Base-by-base conservation (phyloP, 192 early-diverging fungal species). In the Coemansia sp. region DNA sequence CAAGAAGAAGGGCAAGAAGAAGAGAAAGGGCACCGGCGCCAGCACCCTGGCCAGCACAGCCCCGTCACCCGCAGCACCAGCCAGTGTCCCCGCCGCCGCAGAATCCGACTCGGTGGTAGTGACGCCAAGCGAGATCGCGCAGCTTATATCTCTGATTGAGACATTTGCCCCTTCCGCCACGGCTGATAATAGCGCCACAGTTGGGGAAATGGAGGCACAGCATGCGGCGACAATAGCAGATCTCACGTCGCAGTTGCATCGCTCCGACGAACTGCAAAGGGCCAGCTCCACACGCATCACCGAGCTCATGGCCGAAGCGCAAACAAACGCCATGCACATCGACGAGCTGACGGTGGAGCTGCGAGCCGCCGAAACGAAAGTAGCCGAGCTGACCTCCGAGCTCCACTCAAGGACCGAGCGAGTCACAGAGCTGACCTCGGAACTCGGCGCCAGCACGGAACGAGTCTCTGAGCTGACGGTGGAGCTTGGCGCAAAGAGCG, bases 1-100 rank as follows among this genome's bases (percentile, higher is more conserved):
- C 44, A 77, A 73, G 70, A 75, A 73, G 53, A 68, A 66, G 37
- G 62, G 61, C 42, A 81, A 81, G 51, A 76, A 73, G 67, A 76
- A 74, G 59, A 24, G 79, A 27, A 74, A 74, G 53, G 66, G 63
- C 59, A 81, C 77, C 7, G 51, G 33, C 13, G 48, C 54, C 6
- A 46, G 29, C 6, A 42, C 56, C 34, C 27, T 24, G 50, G 5
- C 19, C 45, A 48, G 45, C 19, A 21, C 63, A 7, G 41, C 60
- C 3, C 42, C 68, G 8, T 74, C 77, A 37, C 77, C 72, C 13
- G 68, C 66, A 0, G 62, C 67, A 3, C 46, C 41, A 3, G 6
- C 61, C 17, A 17, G 2, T 7, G 17, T 34, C 16, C 31, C 54
- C 1, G 13, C 6, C 1, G 14, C 29, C 6, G 29, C 14, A 3